phyloP scores from a whole-genome alignment of 2,329 filamentous ascomycete species.

The Conoideocrella luteorostrata region DNA sequence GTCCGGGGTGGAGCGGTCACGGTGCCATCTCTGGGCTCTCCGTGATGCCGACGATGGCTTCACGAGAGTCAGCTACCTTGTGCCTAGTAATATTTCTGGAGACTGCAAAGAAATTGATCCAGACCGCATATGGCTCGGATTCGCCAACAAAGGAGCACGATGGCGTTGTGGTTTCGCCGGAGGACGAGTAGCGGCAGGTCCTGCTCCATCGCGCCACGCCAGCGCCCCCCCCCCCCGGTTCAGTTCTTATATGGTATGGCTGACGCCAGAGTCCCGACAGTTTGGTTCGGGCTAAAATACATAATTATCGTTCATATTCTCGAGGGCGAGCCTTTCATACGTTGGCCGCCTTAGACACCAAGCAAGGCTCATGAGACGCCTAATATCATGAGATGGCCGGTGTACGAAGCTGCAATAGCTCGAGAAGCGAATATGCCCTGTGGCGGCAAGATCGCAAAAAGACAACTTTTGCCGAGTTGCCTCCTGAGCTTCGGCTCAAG shows the following conservation, averaged over 20 bases:
- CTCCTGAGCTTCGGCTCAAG: slow-evolving; percentile 30
- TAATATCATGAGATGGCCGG: slow-evolving; percentile 5
- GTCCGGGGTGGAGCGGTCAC: slow-evolving; percentile 6
- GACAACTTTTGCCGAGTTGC: slow-evolving; percentile 23
- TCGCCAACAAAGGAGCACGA: neutral
- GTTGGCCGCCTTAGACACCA: neutral
- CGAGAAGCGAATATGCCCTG: neutral
- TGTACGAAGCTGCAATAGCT: slow-evolving; percentile 3
- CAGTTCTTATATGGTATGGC: neutral
- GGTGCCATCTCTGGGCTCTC: neutral
- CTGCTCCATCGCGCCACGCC: slow-evolving; percentile 2
- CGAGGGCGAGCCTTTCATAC: neutral
- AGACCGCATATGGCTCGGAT: slow-evolving; percentile 1
- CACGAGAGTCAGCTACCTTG: slow-evolving; percentile 4
- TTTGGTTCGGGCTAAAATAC: slow-evolving; percentile 3
- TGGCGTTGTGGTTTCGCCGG: slow-evolving; percentile 7
- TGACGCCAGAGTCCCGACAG: slow-evolving; percentile 5
- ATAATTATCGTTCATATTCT: neutral
- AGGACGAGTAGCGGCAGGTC: slow-evolving; percentile 5
- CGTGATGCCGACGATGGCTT: slow-evolving; percentile 7
- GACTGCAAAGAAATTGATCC: neutral
- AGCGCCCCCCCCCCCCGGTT: neutral
- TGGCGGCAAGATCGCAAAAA: neutral
- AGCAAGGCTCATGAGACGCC: neutral
- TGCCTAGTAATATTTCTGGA: neutral